Conservation (phyloP, 2,329 filamentous ascomycete genomes). For the Teratosphaeria gauchensis region DNA sequence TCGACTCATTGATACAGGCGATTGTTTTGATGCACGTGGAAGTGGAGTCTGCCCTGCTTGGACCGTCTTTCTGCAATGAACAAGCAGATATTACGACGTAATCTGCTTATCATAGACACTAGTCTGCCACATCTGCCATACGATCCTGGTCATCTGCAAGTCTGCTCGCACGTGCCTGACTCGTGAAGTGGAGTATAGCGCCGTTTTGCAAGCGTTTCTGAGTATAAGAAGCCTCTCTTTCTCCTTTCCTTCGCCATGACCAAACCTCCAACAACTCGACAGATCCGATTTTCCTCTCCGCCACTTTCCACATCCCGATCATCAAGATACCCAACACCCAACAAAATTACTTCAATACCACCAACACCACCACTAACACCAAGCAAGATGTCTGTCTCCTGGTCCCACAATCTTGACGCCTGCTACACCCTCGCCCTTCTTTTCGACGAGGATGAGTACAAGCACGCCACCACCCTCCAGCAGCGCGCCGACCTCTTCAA, state of each 20-base stretch:
- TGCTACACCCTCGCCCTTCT: background rate
- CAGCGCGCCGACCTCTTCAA: background rate
- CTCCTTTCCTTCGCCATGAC: background rate
- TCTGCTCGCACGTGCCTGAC: background rate
- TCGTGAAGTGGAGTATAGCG: background rate
- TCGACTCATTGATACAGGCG: background rate
- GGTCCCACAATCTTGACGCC: background rate
- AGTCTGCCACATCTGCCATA: background rate
- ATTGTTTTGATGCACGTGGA: background rate
- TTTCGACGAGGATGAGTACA: background rate
- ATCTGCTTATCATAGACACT: background rate
- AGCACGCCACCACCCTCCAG: background rate
- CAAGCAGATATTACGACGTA: background rate
- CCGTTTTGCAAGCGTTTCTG: background rate
- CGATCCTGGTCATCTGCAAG: background rate
- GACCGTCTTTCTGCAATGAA: background rate
- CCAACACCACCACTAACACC: too few relatives aligned
- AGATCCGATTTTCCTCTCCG: background rate
- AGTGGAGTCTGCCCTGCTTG: background rate
- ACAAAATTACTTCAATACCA: too few relatives aligned
- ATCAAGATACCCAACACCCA: background rate
- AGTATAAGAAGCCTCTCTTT: background rate
- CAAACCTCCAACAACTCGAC: background rate
- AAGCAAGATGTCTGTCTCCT: background rate
- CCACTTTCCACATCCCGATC: background rate